Evolutionary conservation across 2,329 filamentous ascomycete genomes (phyloP).

Genomic region (Hypoxylon sp.): DNA sequence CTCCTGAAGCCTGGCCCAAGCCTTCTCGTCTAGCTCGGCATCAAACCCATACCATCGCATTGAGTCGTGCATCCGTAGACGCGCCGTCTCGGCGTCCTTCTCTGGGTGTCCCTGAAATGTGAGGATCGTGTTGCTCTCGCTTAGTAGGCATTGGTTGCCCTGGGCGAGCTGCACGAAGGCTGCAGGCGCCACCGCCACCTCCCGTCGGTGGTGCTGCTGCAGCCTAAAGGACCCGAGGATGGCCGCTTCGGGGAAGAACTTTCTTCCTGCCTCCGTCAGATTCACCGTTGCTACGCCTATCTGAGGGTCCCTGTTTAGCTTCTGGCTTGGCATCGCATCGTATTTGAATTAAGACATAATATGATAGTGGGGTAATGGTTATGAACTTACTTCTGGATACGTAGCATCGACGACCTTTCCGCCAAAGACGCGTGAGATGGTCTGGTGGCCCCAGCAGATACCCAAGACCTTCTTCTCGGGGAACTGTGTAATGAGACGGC

Average conservation of each 20-base stretch:
- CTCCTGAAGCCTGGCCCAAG: constrained; percentile 49
- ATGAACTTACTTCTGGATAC: constrained; percentile 56
- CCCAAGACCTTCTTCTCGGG: constrained; percentile 58
- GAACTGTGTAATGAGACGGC: constrained; percentile 52
- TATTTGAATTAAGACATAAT: neutral
- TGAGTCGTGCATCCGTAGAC: constrained; percentile 57
- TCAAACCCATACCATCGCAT: constrained; percentile 58
- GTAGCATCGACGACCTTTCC: constrained; percentile 58
- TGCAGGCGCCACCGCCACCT: constrained; percentile 54
- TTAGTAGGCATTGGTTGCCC: constrained; percentile 59
- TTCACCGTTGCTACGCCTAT: constrained; percentile 57
- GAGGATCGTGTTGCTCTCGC: constrained; percentile 58
- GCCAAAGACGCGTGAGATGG: constrained; percentile 58
- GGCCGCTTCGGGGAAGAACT: constrained; percentile 56
- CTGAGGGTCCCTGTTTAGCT: constrained; percentile 41
- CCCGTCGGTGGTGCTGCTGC: constrained; percentile 62
- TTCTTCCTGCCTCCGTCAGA: constrained; percentile 57
- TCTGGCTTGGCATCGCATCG: neutral
- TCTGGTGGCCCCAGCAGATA: constrained; percentile 66
- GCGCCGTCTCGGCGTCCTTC: constrained; percentile 59
- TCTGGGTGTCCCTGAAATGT: constrained; percentile 64
- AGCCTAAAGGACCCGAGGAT: constrained; percentile 49
- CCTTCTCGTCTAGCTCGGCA: constrained; percentile 50
- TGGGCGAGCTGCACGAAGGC: constrained; percentile 57
- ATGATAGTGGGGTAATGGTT: neutral